A percentile compares a stretch with the other conserved stretches of the same genome.
Conservation (phyloP, 176 grass and related monocot genomes). For the Luzula sylvatica region DNA sequence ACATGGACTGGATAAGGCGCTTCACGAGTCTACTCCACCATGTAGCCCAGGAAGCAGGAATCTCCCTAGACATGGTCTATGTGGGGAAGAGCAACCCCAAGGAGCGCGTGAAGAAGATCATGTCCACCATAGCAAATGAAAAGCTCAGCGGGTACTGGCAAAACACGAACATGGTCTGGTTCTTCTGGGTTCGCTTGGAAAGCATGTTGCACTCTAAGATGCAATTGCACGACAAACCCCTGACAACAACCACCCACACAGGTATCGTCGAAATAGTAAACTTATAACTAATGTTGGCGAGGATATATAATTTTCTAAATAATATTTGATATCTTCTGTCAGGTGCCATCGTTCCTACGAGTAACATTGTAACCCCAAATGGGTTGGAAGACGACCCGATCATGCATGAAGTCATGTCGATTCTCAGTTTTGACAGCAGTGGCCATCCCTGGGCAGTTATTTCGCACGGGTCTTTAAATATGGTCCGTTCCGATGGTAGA, state of each 20-base stretch:
- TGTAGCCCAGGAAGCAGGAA: conserved; percentile 9
- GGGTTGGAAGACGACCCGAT: conserved; percentile 29
- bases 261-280: too few relatives aligned
- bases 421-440: conserved; percentile 35
- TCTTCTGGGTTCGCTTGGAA: conserved; percentile 45
- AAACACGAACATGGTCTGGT: conserved; percentile 32
- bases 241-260: not conserved
- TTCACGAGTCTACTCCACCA: conserved; percentile 18
- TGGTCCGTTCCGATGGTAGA: conserved; percentile 17
- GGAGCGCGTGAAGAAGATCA: conserved; percentile 22
- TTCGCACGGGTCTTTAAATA: conserved; percentile 15
- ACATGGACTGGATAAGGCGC: conserved; percentile 28
- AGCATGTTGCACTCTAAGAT: conserved; percentile 46
- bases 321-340: too few relatives aligned
- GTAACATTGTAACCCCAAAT: not conserved
- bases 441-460: conserved; percentile 27
- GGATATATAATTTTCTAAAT: too few relatives aligned
- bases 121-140: not conserved
- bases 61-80: conserved; percentile 35
- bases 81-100: conserved; percentile 41
- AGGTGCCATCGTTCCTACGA: not conserved
- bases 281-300: too few relatives aligned
- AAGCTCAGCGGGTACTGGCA: conserved; percentile 40
- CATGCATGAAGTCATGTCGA: conserved; percentile 30
- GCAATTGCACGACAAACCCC: conserved; percentile 21